These are phyloP conservation scores for Podila epigama DNA, from an alignment of 192 early-diverging fungal genomes.

Conservation along the genomic window DNA sequence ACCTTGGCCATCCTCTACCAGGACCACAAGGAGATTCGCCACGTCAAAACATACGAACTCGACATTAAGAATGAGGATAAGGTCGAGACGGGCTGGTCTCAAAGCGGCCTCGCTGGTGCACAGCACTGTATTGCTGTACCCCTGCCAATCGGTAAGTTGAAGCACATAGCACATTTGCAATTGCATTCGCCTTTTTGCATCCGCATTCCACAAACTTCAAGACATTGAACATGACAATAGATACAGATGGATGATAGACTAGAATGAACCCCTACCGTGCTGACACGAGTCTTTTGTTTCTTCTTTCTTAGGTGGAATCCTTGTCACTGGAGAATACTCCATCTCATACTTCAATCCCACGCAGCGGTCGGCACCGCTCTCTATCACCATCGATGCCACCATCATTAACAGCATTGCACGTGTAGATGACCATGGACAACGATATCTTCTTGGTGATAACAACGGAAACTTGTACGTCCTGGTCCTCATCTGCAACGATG, in stretches of 20 bases:
- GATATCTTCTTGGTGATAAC: conserved; percentile 77
- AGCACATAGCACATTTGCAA: too few relatives aligned
- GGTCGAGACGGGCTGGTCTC: conserved; percentile 32
- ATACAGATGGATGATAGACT: too few relatives aligned
- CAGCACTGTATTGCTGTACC: conserved; percentile 68
- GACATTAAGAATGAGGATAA: conserved; percentile 55
- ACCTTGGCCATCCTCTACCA: conserved; percentile 66
- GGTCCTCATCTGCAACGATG: conserved; percentile 43
- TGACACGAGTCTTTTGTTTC: too few relatives aligned
- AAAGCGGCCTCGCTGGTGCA: conserved; percentile 57
- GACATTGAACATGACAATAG: not conserved
- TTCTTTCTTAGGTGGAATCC: conserved; percentile 54
- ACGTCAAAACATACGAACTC: conserved; percentile 66
- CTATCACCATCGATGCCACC: conserved; percentile 55
- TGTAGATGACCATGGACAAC: conserved; percentile 57
- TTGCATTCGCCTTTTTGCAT: not conserved
- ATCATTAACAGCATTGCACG: conserved; percentile 62
- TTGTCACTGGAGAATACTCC: conserved; percentile 63
- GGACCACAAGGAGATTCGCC: conserved; percentile 57
- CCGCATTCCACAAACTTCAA: not conserved
- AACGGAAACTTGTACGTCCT: conserved; percentile 69
- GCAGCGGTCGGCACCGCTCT: conserved; percentile 6
- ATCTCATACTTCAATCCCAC: conserved; percentile 59
- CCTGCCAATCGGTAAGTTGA: conserved; percentile 33
- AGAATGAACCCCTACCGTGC: too few relatives aligned